Conservation (phyloP, 202 grass and related monocot species). For the Eragrostis tef region DNA sequence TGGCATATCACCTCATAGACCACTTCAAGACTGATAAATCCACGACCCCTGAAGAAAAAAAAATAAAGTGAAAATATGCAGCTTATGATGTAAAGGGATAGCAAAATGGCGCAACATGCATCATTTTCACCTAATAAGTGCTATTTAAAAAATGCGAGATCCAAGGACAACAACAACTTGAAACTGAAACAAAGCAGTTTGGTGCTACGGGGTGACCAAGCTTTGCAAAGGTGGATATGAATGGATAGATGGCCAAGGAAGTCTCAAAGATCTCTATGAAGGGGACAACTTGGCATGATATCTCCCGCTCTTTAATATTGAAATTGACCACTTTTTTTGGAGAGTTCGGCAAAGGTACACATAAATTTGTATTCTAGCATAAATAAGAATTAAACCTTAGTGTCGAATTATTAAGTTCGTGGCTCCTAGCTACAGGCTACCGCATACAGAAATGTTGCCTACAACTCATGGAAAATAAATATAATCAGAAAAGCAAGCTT, state of each 20-base stretch:
- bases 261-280: not conserved
- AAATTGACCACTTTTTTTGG: not conserved
- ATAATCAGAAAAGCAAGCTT: no score
- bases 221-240: not conserved
- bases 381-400: not conserved
- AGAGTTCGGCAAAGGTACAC: not conserved
- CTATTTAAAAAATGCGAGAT: not conserved
- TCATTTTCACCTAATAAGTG: not conserved
- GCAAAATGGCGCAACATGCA: not conserved
- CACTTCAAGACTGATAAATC: slow-evolving; percentile 79
- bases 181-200: slow-evolving; percentile 3
- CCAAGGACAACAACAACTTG: not conserved
- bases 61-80: slow-evolving; percentile 35
- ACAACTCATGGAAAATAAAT: not conserved
- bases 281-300: slow-evolving; percentile 9
- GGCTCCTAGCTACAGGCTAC: no score
- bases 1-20: slow-evolving; percentile 59
- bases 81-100: not conserved
- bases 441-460: no score
- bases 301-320: not conserved
- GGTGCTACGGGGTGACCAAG: not conserved
- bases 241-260: slow-evolving; percentile 1
- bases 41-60: slow-evolving; percentile 59
- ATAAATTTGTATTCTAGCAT: slow-evolving; percentile 1
- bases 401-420: not conserved